These are phyloP conservation scores for Actinomortierella wolfii DNA, from an alignment of 371 early-diverging fungal genomes.

Conservation along the genomic window DNA sequence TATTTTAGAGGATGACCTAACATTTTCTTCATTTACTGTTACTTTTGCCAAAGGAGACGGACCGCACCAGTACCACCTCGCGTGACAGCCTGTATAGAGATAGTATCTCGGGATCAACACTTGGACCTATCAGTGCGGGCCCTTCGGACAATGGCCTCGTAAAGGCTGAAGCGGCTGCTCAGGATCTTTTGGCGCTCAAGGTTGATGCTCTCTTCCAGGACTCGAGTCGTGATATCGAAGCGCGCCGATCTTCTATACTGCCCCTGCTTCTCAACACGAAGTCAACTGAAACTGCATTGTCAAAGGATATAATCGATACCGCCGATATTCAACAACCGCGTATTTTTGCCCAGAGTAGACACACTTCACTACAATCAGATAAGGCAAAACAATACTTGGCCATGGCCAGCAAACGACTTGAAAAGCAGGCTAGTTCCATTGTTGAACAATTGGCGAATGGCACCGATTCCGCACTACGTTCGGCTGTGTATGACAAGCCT, in stretches of 20 bases:
- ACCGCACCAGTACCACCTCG: slow-evolving; percentile 43
- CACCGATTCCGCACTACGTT: slow-evolving; percentile 21
- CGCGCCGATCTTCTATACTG: no score
- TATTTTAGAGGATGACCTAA: no score
- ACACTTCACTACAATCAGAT: slow-evolving; percentile 3
- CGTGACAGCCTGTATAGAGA: slow-evolving; percentile 37
- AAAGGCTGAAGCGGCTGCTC: slow-evolving; percentile 19
- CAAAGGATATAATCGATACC: no score
- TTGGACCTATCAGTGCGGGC: slow-evolving; percentile 38
- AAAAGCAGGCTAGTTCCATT: slow-evolving; percentile 24
- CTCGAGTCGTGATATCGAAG: no score
- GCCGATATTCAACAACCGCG: no score
- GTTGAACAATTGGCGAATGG: slow-evolving; percentile 38
- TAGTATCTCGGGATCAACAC: slow-evolving; percentile 41
- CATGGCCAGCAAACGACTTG: slow-evolving; percentile 13
- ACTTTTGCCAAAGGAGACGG: slow-evolving; percentile 10
- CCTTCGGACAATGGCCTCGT: slow-evolving; percentile 26
- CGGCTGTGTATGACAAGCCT: slow-evolving; percentile 19
- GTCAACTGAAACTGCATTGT: no score
- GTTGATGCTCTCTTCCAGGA: slow-evolving; percentile 5
- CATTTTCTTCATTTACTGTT: slow-evolving; percentile 6
- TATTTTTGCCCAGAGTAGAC: no score
- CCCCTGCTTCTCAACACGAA: no score
- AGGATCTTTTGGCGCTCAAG: slow-evolving; percentile 16
- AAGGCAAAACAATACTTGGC: slow-evolving; percentile 17